Evolutionary conservation across 352 stramenopile species (phyloP).

Genomic region (Globisporangium camurandrum): DNA sequence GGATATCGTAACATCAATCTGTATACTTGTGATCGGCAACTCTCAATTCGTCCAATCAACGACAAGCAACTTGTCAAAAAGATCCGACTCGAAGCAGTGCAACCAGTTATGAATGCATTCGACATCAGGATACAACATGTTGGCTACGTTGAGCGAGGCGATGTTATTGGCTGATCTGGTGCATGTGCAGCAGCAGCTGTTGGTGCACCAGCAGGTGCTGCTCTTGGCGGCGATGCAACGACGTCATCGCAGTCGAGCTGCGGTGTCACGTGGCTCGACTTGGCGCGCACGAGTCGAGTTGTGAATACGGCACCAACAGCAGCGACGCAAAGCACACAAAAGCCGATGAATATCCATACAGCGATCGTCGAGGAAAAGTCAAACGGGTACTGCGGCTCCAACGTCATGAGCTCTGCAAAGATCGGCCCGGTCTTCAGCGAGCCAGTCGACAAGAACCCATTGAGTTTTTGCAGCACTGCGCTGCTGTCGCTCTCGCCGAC

Average conservation of each 20-base stretch:
- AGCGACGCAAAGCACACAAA: conserved; percentile 30
- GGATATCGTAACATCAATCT: too few relatives aligned
- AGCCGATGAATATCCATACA: conserved; percentile 56
- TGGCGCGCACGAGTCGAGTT: conserved; percentile 25
- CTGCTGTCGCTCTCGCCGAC: conserved; percentile 11
- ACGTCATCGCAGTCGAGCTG: conserved; percentile 10
- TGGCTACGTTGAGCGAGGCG: conserved; percentile 3
- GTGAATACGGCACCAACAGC: conserved; percentile 24
- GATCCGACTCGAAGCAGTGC: neutral
- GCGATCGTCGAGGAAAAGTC: conserved; percentile 34
- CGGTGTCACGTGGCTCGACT: conserved; percentile 36
- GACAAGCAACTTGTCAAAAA: neutral
- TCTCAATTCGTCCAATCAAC: neutral
- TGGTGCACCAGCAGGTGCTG: too few relatives aligned
- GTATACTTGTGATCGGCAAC: too few relatives aligned
- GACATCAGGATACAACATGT: too few relatives aligned
- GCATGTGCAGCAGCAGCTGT: too few relatives aligned
- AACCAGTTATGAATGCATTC: neutral
- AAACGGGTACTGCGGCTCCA: conserved; percentile 27
- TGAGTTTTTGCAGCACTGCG: conserved; percentile 40
- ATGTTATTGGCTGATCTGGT: neutral
- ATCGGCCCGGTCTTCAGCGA: conserved; percentile 40
- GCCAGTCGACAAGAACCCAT: conserved; percentile 33
- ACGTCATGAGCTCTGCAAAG: conserved; percentile 32
- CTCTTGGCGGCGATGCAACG: neutral